phyloP scores from a whole-genome alignment of 78 protist genomes.

The Tieghemostelium lacteum region DNA sequence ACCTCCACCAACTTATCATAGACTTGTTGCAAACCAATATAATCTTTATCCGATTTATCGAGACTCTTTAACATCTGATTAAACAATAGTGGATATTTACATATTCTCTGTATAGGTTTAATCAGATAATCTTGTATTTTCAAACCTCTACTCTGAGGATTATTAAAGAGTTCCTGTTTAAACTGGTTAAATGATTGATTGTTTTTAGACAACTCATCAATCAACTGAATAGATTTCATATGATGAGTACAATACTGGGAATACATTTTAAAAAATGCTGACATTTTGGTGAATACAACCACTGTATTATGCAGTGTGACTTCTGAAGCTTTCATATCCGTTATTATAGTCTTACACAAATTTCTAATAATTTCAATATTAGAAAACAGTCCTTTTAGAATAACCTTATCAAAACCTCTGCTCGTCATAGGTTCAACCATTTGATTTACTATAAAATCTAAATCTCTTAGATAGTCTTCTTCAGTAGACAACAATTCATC shows the following conservation, averaged over 20 bases:
- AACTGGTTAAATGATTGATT: slow-evolving; percentile 19
- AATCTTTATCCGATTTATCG: slow-evolving; percentile 17
- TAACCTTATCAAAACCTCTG: slow-evolving; percentile 15
- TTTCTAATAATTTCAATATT: slow-evolving; percentile 65
- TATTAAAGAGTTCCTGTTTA: slow-evolving; percentile 8
- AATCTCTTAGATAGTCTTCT: slow-evolving; percentile 49
- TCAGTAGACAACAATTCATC: slow-evolving; percentile 34
- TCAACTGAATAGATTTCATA: not conserved
- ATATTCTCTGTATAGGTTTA: slow-evolving; percentile 79
- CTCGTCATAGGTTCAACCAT: slow-evolving; percentile 16
- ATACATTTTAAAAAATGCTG: slow-evolving; percentile 70
- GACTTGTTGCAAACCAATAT: slow-evolving; percentile 17
- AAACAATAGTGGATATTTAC: slow-evolving; percentile 80
- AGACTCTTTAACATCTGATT: slow-evolving; percentile 45
- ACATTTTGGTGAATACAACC: slow-evolving; percentile 28
- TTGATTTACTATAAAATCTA: slow-evolving; percentile 42
- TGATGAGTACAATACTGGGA: slow-evolving; percentile 75
- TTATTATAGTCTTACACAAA: slow-evolving; percentile 17
- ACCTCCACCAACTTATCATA: slow-evolving; percentile 28
- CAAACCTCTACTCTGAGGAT: slow-evolving; percentile 33
- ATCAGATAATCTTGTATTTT: slow-evolving; percentile 63
- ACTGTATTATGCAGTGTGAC: not conserved
- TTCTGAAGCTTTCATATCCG: slow-evolving; percentile 12
- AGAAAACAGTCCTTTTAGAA: slow-evolving; percentile 9
- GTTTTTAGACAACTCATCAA: slow-evolving; percentile 21